Evolutionary conservation across 345 rosid genomes (phyloP).

Genomic region (Eucalyptus polyanthemos): DNA sequence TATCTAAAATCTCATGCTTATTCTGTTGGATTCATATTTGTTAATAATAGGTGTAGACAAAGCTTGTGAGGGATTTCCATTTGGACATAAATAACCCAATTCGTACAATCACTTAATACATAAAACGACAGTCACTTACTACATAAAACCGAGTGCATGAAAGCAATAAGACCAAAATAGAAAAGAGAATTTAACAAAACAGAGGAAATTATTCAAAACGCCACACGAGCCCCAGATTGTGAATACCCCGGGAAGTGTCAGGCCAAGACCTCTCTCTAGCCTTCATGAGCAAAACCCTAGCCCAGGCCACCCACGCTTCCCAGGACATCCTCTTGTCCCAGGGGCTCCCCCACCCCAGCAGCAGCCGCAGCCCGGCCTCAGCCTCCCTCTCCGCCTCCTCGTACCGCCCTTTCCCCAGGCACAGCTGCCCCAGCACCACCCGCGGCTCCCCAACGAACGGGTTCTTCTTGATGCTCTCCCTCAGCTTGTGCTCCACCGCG

Average conservation of each 20-base stretch:
- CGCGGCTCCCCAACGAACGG: constrained; percentile 80
- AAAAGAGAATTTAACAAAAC: background rate
- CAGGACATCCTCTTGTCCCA: constrained; percentile 94
- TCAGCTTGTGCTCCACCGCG: constrained; percentile 34
- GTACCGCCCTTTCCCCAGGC: constrained; percentile 41
- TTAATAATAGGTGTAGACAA: background rate
- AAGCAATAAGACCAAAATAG: too few relatives aligned
- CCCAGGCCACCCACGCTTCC: constrained; percentile 98
- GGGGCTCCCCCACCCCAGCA: constrained; percentile 87
- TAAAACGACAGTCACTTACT: too few relatives aligned
- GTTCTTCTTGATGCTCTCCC: constrained; percentile 46
- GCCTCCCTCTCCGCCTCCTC: constrained; percentile 62
- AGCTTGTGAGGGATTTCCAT: background rate
- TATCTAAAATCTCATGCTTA: background rate
- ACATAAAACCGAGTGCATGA: too few relatives aligned
- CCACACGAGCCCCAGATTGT: constrained; percentile 61
- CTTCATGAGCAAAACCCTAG: constrained; percentile 65
- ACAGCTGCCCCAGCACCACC: constrained; percentile 60
- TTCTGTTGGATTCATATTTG: background rate
- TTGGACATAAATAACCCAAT: background rate
- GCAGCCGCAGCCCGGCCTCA: constrained; percentile 45
- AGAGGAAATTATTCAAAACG: background rate
- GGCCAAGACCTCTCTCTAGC: constrained; percentile 86
- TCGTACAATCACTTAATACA: background rate
- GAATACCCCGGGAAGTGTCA: constrained; percentile 63